phyloP scores from a whole-genome alignment of 1,284 basidiomycete genomes.

The Moniliophthora roreri region DNA sequence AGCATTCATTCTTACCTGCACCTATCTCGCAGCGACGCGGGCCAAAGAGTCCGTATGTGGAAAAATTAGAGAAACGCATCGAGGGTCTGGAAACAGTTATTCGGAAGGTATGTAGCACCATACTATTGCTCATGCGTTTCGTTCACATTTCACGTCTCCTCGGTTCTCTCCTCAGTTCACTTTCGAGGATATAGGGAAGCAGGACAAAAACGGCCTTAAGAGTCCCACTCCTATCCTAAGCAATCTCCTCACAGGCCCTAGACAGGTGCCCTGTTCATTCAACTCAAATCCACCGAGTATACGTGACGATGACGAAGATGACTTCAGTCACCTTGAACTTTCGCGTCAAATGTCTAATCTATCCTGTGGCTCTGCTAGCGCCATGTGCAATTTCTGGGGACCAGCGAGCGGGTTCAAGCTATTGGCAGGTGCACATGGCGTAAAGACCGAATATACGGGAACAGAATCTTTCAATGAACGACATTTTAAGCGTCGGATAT shows the following conservation, averaged over 20 bases:
- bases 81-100: conserved; percentile 58
- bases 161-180: background rate
- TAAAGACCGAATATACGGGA: conserved; percentile 46
- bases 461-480: conserved; percentile 10
- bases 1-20: background rate
- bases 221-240: too few species aligned
- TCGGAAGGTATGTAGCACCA: conserved; percentile 32
- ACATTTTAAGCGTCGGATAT: conserved; percentile 30
- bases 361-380: conserved; percentile 27
- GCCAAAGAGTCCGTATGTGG: conserved; percentile 48
- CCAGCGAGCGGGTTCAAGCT: conserved; percentile 57
- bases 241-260: background rate
- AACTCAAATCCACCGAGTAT: background rate
- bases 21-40: conserved; percentile 52
- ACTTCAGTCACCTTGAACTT: conserved; percentile 31
- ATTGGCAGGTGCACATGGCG: conserved; percentile 46
- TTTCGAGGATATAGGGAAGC: conserved; percentile 2
- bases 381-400: conserved; percentile 54
- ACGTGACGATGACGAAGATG: conserved; percentile 10
- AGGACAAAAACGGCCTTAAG: background rate
- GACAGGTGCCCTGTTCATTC: background rate
- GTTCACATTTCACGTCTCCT: too few species aligned
- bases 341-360: conserved; percentile 35
- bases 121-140: conserved; percentile 18
- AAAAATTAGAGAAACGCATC: conserved; percentile 36